A percentile compares a stretch with the other conserved stretches of the same genome.
phyloP scores from a whole-genome alignment of 352 stramenopile species.

The Phytophthora megakarya region DNA sequence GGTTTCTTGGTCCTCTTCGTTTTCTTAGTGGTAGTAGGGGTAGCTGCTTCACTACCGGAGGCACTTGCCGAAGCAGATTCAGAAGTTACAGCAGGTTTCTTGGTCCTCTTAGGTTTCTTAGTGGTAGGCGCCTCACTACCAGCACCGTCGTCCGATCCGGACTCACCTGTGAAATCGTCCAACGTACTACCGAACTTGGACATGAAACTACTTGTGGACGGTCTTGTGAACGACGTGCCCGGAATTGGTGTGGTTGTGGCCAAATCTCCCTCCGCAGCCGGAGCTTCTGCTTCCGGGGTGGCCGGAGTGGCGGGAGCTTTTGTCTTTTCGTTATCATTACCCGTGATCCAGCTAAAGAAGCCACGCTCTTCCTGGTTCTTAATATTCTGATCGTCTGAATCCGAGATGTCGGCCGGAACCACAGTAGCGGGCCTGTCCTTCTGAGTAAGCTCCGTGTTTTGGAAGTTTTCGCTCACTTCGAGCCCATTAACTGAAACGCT shows the following conservation, averaged over 20 bases:
- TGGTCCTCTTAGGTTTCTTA: background rate
- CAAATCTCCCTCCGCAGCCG: background rate
- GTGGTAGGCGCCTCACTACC: background rate
- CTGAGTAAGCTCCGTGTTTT: constrained; percentile 18
- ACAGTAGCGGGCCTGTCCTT: constrained; percentile 12
- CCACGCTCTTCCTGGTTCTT: constrained; percentile 26
- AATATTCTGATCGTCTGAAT: constrained; percentile 10
- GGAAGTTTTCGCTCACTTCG: constrained; percentile 26
- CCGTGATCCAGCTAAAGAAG: constrained; percentile 21
- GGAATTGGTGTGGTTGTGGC: constrained; percentile 27
- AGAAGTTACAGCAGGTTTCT: constrained; percentile 11
- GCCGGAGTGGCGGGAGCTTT: background rate
- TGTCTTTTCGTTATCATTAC: constrained; percentile 1
- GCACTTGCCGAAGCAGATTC: background rate
- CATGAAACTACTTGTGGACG: constrained; percentile 18
- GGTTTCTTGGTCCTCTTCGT: constrained; percentile 20
- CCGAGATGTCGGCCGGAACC: background rate
- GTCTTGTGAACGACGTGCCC: constrained; percentile 1
- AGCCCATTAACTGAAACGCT: constrained; percentile 6
- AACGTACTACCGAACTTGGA: constrained; percentile 26
- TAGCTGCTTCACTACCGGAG: background rate
- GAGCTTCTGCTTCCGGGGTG: background rate
- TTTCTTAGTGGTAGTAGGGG: background rate
- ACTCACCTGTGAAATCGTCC: background rate
- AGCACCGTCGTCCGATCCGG: background rate